Evolutionary conservation across 176 grass and related monocot species (phyloP).

Genomic region (Aegilops umbellulata): DNA sequence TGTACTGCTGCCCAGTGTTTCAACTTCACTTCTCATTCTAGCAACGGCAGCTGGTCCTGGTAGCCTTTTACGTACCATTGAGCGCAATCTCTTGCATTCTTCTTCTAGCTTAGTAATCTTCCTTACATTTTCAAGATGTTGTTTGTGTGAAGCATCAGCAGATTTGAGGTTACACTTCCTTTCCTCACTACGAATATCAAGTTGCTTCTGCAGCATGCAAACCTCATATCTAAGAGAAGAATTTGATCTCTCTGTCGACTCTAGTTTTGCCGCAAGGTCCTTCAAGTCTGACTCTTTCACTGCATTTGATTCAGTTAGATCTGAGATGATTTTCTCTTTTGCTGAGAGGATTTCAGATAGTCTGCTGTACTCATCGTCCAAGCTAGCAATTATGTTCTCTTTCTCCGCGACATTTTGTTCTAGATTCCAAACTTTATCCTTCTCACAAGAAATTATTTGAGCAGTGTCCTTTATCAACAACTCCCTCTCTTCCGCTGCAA

Average conservation of each 20-base stretch:
- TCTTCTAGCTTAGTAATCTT: conserved; percentile 89
- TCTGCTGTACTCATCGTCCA: conserved; percentile 60
- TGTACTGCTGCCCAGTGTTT: conserved; percentile 36
- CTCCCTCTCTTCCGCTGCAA: conserved; percentile 65
- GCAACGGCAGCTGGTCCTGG: conserved; percentile 86
- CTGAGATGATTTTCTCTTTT: conserved; percentile 60
- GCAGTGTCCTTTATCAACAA: conserved; percentile 52
- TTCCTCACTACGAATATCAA: conserved; percentile 91
- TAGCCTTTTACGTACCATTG: conserved; percentile 84
- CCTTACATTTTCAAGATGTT: conserved; percentile 77
- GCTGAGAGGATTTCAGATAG: conserved; percentile 57
- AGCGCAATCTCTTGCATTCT: conserved; percentile 84
- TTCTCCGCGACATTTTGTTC: conserved; percentile 57
- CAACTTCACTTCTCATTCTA: conserved; percentile 98
- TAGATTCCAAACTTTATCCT: conserved; percentile 64
- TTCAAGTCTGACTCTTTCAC: conserved; percentile 52
- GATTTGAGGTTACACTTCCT: conserved; percentile 86
- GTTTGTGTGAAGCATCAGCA: conserved; percentile 77
- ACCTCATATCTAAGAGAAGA: conserved; percentile 89
- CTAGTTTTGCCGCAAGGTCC: conserved; percentile 43
- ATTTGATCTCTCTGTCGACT: conserved; percentile 62
- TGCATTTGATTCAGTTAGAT: conserved; percentile 61
- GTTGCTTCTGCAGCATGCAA: conserved; percentile 93
- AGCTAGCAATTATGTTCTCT: conserved; percentile 58
- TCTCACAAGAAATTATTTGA: conserved; percentile 64